Percentiles rank a stretch among this genome's conserved stretches.
Evolutionary conservation across 768 basidiomycete genomes (phyloP).

Genomic region (Podaxis carcinomalis): DNA sequence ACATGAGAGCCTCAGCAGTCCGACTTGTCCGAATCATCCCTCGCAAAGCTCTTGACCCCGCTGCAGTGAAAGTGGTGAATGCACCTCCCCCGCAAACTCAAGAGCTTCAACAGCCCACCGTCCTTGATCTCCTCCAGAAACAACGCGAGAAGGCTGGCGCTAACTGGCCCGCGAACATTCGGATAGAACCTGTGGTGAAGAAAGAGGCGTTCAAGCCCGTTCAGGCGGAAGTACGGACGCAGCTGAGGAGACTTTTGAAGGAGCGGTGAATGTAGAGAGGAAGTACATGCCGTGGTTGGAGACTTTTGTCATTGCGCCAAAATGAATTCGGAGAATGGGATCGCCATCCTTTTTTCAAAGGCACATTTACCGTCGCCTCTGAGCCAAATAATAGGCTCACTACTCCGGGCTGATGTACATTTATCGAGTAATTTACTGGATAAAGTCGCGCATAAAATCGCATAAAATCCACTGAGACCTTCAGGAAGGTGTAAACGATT

Average conservation of each 20-base stretch:
- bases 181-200: conserved; percentile 40
- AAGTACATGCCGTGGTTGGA: neutral
- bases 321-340: neutral
- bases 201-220: conserved; percentile 34
- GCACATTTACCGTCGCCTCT: neutral
- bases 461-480: neutral
- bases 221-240: conserved; percentile 30
- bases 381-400: neutral
- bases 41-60: conserved; percentile 26
- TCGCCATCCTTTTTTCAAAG: too few relatives aligned
- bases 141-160: conserved; percentile 29
- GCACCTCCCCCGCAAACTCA: conserved; percentile 29
- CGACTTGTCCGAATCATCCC: conserved; percentile 35
- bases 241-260: conserved; percentile 38
- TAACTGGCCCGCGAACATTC: conserved; percentile 40
- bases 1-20: conserved; percentile 32
- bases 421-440: neutral
- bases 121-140: conserved; percentile 32
- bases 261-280: conserved; percentile 19
- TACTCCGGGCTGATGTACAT: neutral
- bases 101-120: conserved; percentile 28
- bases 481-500: neutral
- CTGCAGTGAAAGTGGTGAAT: conserved; percentile 25
- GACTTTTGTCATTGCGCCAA: neutral
- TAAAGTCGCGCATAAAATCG: neutral